Conservation (phyloP, 192 early-diverging fungal genomes). For the Coemansia sp. region DNA sequence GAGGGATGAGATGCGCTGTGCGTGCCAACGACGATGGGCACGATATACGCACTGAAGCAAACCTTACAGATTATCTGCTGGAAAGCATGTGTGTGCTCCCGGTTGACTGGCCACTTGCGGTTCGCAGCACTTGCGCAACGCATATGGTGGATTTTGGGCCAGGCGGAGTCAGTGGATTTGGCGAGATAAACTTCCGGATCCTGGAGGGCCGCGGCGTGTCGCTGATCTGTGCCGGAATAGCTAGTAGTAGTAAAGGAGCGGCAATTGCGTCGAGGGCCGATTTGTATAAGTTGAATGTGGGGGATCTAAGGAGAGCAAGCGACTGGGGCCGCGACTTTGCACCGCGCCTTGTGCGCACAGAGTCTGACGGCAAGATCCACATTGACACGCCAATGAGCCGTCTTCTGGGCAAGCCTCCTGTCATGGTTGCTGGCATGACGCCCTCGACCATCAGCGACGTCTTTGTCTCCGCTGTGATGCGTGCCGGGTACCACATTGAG, state of each 20-base stretch:
- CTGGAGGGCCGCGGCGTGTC: slow-evolving; percentile 84
- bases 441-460: slow-evolving; percentile 80
- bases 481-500: slow-evolving; percentile 90
- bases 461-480: slow-evolving; percentile 86
- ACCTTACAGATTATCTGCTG: slow-evolving; percentile 24
- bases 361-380: slow-evolving; percentile 69
- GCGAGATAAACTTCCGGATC: slow-evolving; percentile 76
- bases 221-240: slow-evolving; percentile 22
- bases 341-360: slow-evolving; percentile 77
- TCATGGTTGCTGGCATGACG: slow-evolving; percentile 96
- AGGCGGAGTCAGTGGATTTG: slow-evolving; percentile 80
- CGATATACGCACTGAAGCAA: slow-evolving; percentile 9
- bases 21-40: slow-evolving; percentile 19
- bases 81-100: slow-evolving; percentile 28
- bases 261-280: slow-evolving; percentile 11
- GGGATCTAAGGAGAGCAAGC: slow-evolving; percentile 61
- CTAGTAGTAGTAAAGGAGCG: background rate
- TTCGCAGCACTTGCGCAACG: slow-evolving; percentile 28
- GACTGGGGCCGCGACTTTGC: slow-evolving; percentile 88
- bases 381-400: slow-evolving; percentile 87
- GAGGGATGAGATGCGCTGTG: slow-evolving; percentile 14
- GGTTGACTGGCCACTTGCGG: slow-evolving; percentile 38
- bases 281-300: slow-evolving; percentile 12
- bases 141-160: slow-evolving; percentile 96
- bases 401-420: slow-evolving; percentile 82